Conservation (phyloP, 2,329 filamentous ascomycete species). For the Rhynchosporium secalis region DNA sequence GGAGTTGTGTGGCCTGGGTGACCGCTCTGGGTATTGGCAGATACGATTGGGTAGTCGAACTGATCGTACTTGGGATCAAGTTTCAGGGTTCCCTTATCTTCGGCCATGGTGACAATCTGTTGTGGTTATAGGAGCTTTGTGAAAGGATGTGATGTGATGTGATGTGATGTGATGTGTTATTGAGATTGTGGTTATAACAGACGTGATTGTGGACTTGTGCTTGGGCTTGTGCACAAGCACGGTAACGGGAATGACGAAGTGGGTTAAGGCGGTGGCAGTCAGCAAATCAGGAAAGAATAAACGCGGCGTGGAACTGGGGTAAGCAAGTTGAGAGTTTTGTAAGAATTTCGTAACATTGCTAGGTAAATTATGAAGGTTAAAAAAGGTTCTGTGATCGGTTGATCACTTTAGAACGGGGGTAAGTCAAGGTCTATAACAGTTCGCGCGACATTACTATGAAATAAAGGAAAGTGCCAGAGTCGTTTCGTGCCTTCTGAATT, state of each 20-base stretch:
- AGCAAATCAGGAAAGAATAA: conserved; percentile 12
- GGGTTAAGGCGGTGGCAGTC: conserved; percentile 11
- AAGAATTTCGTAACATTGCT: no score
- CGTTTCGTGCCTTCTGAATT: no score
- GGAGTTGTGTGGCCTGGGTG: conserved; percentile 86
- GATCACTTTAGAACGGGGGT: no score
- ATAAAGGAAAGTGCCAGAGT: no score
- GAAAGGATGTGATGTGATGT: conserved; percentile 7
- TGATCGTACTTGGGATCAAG: conserved; percentile 91
- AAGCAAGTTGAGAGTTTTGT: no score
- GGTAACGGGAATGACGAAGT: conserved; percentile 21
- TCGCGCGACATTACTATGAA: no score
- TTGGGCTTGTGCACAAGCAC: not conserved
- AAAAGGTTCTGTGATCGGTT: no score
- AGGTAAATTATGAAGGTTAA: no score
- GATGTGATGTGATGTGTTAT: conserved; percentile 7
- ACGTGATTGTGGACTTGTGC: no score
- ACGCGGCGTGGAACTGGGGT: not conserved
- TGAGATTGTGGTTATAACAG: not conserved
- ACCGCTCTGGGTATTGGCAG: conserved; percentile 68
- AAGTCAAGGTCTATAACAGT: no score
- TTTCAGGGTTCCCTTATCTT: conserved; percentile 40
- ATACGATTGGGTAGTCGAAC: conserved; percentile 87
- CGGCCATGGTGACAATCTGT: conserved; percentile 32
- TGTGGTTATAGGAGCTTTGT: not conserved